Conservation (phyloP, 1,139 yeast genomes). For the Hyphopichia burtonii region DNA sequence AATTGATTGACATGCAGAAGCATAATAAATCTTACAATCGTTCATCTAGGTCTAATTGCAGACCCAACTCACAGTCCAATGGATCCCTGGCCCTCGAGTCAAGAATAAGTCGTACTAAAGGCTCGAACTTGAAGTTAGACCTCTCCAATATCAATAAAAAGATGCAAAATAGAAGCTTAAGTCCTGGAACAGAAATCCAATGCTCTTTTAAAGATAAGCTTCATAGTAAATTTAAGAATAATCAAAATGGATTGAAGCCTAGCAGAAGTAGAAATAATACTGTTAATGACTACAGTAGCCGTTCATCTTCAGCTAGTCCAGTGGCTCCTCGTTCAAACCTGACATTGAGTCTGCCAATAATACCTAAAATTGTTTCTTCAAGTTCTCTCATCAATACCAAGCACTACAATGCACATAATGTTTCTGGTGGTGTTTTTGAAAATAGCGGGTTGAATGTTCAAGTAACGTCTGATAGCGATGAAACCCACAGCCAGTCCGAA, state of each 20-base stretch:
- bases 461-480: constrained; percentile 1
- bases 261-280: constrained; percentile 2
- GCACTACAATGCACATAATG: background rate
- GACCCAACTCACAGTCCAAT: background rate
- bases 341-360: constrained; percentile 2
- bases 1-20: constrained; percentile 11
- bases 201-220: constrained; percentile 7
- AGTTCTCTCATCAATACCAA: constrained; percentile 8
- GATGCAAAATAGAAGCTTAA: constrained; percentile 10
- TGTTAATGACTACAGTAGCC: background rate
- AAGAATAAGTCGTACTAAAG: background rate
- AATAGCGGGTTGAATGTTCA: background rate
- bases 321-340: background rate
- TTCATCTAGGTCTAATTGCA: background rate
- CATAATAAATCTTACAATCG: background rate
- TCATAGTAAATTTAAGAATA: constrained; percentile 7
- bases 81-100: background rate
- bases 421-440: background rate
- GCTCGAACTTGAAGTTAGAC: constrained; percentile 3
- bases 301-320: constrained; percentile 3
- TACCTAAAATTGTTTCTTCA: constrained; percentile 8
- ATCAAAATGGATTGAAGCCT: background rate
- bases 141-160: constrained; percentile 7
- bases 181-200: constrained; percentile 9
- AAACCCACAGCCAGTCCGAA: background rate